Percentiles rank a stretch among this genome's conserved stretches.
These are phyloP conservation scores for Asclepias syriaca DNA, from an alignment of 257 asterid genomes.

Conservation along the genomic window DNA sequence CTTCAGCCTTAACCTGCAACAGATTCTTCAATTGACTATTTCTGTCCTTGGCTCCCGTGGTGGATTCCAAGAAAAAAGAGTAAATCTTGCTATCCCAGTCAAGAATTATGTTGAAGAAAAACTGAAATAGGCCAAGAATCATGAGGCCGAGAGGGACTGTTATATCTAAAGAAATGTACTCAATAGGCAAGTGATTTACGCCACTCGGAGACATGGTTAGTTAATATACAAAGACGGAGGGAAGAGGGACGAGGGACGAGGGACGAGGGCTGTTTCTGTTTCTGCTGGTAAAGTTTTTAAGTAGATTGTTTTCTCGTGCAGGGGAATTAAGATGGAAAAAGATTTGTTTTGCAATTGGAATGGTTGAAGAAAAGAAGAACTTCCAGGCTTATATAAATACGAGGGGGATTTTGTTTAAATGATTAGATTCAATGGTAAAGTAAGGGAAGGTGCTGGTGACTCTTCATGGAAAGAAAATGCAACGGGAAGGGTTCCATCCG, in stretches of 20 bases:
- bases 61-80: conserved; percentile 26
- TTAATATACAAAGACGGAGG: not conserved
- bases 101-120: conserved; percentile 22
- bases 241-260: too few species aligned
- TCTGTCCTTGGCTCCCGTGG: not conserved
- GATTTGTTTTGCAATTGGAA: not conserved
- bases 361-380: not conserved
- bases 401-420: not conserved
- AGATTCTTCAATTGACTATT: not conserved
- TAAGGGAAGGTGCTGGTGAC: conserved; percentile 13
- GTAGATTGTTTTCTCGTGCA: not conserved
- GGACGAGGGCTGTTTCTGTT: too few species aligned
- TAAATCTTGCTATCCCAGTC: conserved; percentile 24
- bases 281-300: not conserved
- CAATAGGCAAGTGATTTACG: conserved; percentile 21
- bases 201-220: conserved; percentile 12
- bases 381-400: not conserved
- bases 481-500: not conserved
- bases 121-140: conserved; percentile 31
- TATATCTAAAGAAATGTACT: conserved; percentile 15
- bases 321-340: not conserved
- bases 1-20: not conserved
- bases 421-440: not conserved
- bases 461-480: conserved; percentile 1
- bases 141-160: conserved; percentile 14